Conservation (phyloP, 2,329 filamentous ascomycete genomes). For the Hypoxylon sp. region DNA sequence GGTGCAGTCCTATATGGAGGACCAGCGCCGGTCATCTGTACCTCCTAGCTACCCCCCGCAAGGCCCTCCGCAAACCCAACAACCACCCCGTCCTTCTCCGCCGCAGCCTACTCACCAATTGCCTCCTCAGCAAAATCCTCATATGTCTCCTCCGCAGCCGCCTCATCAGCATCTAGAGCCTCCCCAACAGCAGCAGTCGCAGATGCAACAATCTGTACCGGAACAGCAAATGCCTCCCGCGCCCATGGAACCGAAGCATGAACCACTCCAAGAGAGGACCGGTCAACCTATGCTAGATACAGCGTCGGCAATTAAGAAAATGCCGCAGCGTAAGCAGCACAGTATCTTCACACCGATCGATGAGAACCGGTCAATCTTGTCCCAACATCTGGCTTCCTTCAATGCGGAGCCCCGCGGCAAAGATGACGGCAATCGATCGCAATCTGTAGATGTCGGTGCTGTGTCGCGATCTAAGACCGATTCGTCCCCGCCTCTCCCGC, state of each 20-base stretch:
- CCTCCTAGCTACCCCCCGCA: slow-evolving; percentile 76
- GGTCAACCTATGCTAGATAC: slow-evolving; percentile 66
- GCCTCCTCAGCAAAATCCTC: slow-evolving; percentile 63
- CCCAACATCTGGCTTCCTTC: slow-evolving; percentile 83
- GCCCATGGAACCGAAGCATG: slow-evolving; percentile 65
- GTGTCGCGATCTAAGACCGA: slow-evolving; percentile 67
- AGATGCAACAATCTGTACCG: slow-evolving; percentile 59
- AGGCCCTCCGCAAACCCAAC: slow-evolving; percentile 64
- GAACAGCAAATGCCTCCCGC: slow-evolving; percentile 64
- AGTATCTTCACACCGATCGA: slow-evolving; percentile 99
- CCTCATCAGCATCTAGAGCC: slow-evolving; percentile 60
- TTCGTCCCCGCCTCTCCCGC: slow-evolving; percentile 68
- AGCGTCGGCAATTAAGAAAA: slow-evolving; percentile 68
- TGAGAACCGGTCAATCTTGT: slow-evolving; percentile 88
- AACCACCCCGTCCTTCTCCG: slow-evolving; percentile 68
- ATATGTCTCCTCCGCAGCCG: slow-evolving; percentile 69
- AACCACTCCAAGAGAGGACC: slow-evolving; percentile 64
- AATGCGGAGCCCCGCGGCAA: slow-evolving; percentile 66
- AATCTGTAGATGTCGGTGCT: slow-evolving; percentile 74
- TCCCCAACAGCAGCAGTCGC: slow-evolving; percentile 64
- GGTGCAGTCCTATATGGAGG: slow-evolving; percentile 81
- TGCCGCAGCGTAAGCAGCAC: slow-evolving; percentile 83
- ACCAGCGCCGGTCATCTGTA: slow-evolving; percentile 80
- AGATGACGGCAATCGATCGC: slow-evolving; percentile 66
- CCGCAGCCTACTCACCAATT: slow-evolving; percentile 70